These are phyloP conservation scores for Taphrina communis DNA, from an alignment of 1,139 yeast species.

Conservation along the genomic window DNA sequence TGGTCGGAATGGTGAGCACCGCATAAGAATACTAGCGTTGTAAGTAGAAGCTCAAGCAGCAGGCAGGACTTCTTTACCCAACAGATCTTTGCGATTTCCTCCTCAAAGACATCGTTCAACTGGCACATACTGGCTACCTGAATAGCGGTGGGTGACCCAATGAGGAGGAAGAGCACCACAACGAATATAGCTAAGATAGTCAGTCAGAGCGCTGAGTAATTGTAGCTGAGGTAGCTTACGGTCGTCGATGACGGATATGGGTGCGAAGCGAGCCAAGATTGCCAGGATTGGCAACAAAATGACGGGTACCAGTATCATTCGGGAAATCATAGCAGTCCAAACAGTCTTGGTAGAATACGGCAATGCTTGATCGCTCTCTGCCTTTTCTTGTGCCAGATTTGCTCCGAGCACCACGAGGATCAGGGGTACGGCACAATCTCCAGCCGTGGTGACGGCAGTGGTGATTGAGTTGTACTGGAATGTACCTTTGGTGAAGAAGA, in stretches of 20 bases:
- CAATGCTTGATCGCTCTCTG: constrained; percentile 56
- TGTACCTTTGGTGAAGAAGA: constrained; percentile 65
- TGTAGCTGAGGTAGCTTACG: constrained; percentile 49
- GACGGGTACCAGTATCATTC: constrained; percentile 78
- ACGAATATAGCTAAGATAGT: constrained; percentile 61
- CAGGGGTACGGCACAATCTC: constrained; percentile 85
- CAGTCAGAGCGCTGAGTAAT: not conserved
- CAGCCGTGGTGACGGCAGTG: constrained; percentile 75
- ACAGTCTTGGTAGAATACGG: constrained; percentile 62
- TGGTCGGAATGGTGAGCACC: constrained; percentile 34
- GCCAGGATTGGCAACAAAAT: constrained; percentile 72
- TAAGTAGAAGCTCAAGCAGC: too few relatives aligned
- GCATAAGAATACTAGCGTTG: constrained; percentile 30
- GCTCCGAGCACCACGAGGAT: constrained; percentile 69
- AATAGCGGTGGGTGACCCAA: constrained; percentile 44
- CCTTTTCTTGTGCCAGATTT: constrained; percentile 54
- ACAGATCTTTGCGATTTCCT: constrained; percentile 84
- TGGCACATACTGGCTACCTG: constrained; percentile 50
- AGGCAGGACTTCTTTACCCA: constrained; percentile 51
- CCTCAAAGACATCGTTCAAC: constrained; percentile 62
- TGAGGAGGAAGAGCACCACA: constrained; percentile 67
- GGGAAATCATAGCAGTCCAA: constrained; percentile 68
- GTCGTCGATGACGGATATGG: constrained; percentile 75
- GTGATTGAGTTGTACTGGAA: constrained; percentile 80
- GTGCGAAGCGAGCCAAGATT: constrained; percentile 66